Evolutionary conservation across 768 basidiomycete genomes (phyloP).

Genomic region (Leccinum subgranulosum): DNA sequence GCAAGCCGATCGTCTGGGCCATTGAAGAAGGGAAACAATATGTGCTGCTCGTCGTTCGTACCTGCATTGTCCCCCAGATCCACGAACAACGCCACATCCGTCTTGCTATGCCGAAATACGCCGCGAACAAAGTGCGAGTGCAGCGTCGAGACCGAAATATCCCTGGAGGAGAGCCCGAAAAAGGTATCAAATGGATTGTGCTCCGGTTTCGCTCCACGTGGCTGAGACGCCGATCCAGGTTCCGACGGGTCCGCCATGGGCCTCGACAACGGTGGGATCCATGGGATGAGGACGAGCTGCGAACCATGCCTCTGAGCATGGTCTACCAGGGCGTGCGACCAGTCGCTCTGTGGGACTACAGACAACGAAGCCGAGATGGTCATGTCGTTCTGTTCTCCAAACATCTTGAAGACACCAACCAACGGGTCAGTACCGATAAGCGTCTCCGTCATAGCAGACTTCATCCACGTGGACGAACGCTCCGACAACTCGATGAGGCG

Average conservation of each 20-base stretch:
- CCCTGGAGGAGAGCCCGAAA: constrained; percentile 53
- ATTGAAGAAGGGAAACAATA: constrained; percentile 91
- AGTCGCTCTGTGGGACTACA: constrained; percentile 75
- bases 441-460: constrained; percentile 69
- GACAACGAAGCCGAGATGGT: constrained; percentile 66
- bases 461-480: constrained; percentile 84
- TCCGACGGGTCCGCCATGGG: constrained; percentile 31
- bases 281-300: constrained; percentile 82
- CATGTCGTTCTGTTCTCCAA: constrained; percentile 67
- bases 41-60: constrained; percentile 43
- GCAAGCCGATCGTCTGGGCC: constrained; percentile 92
- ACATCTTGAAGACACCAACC: constrained; percentile 72
- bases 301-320: constrained; percentile 56
- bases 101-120: constrained; percentile 66
- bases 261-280: constrained; percentile 52
- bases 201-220: constrained; percentile 17
- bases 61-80: constrained; percentile 52
- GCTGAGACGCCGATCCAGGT: constrained; percentile 6
- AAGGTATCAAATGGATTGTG: constrained; percentile 76
- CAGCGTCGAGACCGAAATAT: constrained; percentile 51
- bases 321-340: constrained; percentile 58
- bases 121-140: constrained; percentile 85
- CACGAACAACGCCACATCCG: constrained; percentile 83
- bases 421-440: constrained; percentile 71
- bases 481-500: constrained; percentile 88